Evolutionary conservation across 345 rosid species (phyloP).

Genomic region (Eucalyptus lansdowneana): DNA sequence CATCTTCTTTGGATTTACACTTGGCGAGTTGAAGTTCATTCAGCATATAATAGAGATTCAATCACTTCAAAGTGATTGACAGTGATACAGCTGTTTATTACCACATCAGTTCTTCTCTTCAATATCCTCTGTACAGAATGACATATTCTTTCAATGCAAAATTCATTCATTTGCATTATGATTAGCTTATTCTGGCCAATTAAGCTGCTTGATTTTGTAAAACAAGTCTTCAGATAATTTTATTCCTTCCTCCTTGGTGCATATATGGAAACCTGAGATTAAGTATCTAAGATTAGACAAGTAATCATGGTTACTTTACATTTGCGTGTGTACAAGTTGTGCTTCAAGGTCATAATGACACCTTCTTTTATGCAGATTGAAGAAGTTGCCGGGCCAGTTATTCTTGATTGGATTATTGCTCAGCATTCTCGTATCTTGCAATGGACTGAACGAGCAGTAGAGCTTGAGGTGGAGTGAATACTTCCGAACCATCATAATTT

Average conservation of each 20-base stretch:
- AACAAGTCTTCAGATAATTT: background rate
- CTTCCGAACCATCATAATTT: background rate
- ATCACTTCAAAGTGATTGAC: background rate
- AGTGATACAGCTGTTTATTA: background rate
- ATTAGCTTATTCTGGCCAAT: background rate
- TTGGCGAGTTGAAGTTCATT: background rate
- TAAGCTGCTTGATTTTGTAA: background rate
- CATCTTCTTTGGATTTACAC: background rate
- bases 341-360: background rate
- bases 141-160: background rate
- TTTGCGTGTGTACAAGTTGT: background rate
- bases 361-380: slow-evolving; percentile 42
- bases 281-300: background rate
- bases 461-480: slow-evolving; percentile 63
- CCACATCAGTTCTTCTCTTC: background rate
- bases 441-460: slow-evolving; percentile 88
- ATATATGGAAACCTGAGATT: background rate
- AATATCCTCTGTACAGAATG: background rate
- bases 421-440: slow-evolving; percentile 86
- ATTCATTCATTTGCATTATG: background rate
- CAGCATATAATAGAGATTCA: background rate
- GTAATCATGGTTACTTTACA: background rate
- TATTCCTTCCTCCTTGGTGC: background rate
- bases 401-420: slow-evolving; percentile 94
- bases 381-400: slow-evolving; percentile 56